phyloP scores from a whole-genome alignment of 768 basidiomycete species.

The Lyophyllum semitale region DNA sequence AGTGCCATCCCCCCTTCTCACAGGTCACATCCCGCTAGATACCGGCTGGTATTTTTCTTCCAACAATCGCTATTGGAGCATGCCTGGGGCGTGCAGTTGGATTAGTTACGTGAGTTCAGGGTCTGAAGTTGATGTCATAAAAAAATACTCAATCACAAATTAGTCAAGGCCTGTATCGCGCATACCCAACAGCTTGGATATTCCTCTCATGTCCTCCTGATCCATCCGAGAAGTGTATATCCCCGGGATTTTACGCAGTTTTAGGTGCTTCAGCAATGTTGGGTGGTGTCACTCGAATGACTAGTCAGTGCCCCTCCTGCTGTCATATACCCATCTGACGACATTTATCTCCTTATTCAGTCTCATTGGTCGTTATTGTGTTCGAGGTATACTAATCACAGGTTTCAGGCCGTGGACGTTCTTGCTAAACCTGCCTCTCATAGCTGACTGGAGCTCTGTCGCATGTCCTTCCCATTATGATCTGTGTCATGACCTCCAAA shows the following conservation, averaged over 20 bases:
- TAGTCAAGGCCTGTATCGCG: constrained; percentile 67
- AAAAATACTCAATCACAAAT: constrained; percentile 4
- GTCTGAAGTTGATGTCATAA: background rate
- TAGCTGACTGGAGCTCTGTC: constrained; percentile 79
- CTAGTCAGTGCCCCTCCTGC: constrained; percentile 43
- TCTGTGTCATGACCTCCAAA: constrained; percentile 75
- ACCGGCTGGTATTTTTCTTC: constrained; percentile 76
- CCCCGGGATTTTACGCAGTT: constrained; percentile 77
- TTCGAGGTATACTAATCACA: constrained; percentile 49
- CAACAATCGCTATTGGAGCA: constrained; percentile 75
- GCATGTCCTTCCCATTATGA: constrained; percentile 83
- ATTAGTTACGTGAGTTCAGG: constrained; percentile 54
- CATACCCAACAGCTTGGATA: constrained; percentile 69
- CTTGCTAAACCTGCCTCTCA: background rate
- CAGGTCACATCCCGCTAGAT: constrained; percentile 40
- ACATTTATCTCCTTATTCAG: constrained; percentile 31
- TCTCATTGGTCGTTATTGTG: constrained; percentile 75
- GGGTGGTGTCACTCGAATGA: constrained; percentile 77
- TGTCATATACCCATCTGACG: background rate
- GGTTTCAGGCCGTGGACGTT: background rate
- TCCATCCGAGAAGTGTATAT: constrained; percentile 65
- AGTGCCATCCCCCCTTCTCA: background rate
- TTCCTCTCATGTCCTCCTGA: constrained; percentile 76
- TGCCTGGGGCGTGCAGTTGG: constrained; percentile 73
- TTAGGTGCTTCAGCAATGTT: constrained; percentile 78